Evolutionary conservation across 352 stramenopile species (phyloP).

Genomic region (Pythium insidiosum): DNA sequence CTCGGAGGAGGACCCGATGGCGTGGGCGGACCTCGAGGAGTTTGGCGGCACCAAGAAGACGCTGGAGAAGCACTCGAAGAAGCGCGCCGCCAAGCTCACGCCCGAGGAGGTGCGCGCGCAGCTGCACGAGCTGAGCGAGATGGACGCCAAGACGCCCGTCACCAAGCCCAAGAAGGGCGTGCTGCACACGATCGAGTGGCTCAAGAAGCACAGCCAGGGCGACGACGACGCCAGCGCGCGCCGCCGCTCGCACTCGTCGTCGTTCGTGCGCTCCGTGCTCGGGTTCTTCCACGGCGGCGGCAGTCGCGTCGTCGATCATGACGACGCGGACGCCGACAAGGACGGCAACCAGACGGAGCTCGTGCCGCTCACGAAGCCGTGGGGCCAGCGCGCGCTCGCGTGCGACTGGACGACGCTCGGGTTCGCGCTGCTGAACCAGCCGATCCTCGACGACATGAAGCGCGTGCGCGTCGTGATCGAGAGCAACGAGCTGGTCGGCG

Average conservation of each 20-base stretch:
- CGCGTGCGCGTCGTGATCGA: conserved; percentile 35
- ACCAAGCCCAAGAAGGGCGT: conserved; percentile 26
- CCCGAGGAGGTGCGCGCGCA: conserved; percentile 20
- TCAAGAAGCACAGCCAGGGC: conserved; percentile 49
- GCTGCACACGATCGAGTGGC: conserved; percentile 59
- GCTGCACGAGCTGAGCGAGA: conserved; percentile 17
- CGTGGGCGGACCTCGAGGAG: conserved; percentile 34
- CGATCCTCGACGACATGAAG: conserved; percentile 50
- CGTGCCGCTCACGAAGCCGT: conserved; percentile 24
- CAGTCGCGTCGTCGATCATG: neutral
- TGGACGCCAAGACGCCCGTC: conserved; percentile 18
- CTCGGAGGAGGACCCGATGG: conserved; percentile 27
- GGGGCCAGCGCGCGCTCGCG: conserved; percentile 34
- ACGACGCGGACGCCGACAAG: conserved; percentile 9
- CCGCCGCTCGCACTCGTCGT: conserved; percentile 35
- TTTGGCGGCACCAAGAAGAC: conserved; percentile 41
- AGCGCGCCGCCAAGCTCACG: conserved; percentile 19
- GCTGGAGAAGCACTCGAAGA: conserved; percentile 26
- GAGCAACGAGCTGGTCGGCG: conserved; percentile 40
- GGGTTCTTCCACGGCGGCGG: conserved; percentile 29
- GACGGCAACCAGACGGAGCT: conserved; percentile 14
- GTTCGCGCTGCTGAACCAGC: conserved; percentile 44
- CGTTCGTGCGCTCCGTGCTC: conserved; percentile 55
- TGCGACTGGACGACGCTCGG: conserved; percentile 43
- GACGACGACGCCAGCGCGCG: conserved; percentile 18